A percentile compares a stretch with the other conserved stretches of the same genome.
phyloP scores from a whole-genome alignment of 1,284 basidiomycete genomes.

The Heterobasidion parviporum region DNA sequence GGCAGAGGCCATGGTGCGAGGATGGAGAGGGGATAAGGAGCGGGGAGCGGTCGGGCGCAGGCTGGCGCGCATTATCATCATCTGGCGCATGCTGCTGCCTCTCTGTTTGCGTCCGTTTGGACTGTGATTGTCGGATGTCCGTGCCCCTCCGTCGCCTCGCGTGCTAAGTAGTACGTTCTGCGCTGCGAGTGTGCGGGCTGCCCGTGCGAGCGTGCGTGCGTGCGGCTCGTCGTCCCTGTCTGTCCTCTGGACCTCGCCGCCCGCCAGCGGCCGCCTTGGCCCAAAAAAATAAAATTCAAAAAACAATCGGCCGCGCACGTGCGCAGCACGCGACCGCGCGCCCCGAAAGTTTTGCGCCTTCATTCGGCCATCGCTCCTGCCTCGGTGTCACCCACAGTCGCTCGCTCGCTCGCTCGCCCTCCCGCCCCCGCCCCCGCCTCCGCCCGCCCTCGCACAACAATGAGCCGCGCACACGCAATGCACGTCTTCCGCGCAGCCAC shows the following conservation, averaged over 20 bases:
- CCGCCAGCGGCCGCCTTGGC: neutral
- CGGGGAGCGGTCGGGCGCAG: neutral
- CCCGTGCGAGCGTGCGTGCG: no score
- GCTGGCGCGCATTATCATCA: neutral
- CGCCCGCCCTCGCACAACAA: conserved; percentile 18
- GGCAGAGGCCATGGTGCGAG: conserved; percentile 43
- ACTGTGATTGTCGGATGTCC: neutral
- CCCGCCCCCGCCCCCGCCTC: neutral
- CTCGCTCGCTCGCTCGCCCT: neutral
- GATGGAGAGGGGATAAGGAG: conserved; percentile 2
- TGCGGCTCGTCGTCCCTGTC: no score
- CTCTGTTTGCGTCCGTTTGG: conserved; percentile 5
- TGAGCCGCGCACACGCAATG: conserved; percentile 43
- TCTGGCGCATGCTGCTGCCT: neutral
- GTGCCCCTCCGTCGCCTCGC: neutral
- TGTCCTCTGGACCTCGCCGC: no score
- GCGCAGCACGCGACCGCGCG: neutral
- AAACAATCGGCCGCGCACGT: neutral
- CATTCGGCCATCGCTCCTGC: neutral
- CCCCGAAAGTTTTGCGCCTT: conserved; percentile 1
- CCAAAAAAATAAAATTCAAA: neutral
- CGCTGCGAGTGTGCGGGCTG: no score
- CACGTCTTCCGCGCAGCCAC: conserved; percentile 50
- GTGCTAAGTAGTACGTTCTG: neutral
- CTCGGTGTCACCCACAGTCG: neutral